Evolutionary conservation across 257 asterid species (phyloP), one percentile per base, ranked within the genome.

Genomic region (Ehretia macrophylla): DNA sequence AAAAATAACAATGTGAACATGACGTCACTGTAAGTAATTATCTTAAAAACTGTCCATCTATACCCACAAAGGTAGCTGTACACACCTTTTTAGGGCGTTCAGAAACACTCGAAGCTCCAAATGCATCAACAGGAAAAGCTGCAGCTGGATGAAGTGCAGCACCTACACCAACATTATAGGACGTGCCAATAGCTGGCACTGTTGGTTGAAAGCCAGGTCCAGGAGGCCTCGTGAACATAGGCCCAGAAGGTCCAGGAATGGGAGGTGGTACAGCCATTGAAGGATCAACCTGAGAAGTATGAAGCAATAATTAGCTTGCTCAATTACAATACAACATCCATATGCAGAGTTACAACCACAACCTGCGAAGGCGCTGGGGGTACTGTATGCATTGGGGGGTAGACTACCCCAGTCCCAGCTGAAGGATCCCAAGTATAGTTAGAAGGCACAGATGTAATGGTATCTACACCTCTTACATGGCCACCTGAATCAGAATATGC

Each of bases 71-170:
- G 38, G 17, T 60, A 20, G 18, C 0, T 40, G 62, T 5, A 10
- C 35, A 52, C 47, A 86, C 99, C 91, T 93, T 91, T 55, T 85
- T 91, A 59, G 98, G 98, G 22, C 97, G 96, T 66, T 85, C 97
- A 39, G 87, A 53, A 55, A 80, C 32, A n/a, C 67, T 21, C 10
- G 87, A 37, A 47, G 59, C 70, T 55, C 86, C 96, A 80, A 75
- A 86, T 47, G 81, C 69, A 75, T 93, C 97, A 56, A 66, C 91
- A 20, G 88, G 32, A 67, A 88, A 92, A 62, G 88, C 59, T 35
- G 74, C 23, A 49, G 83, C 53, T 19, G 90, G 77, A 70, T 82
- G 88, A 68, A 83, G 72, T 13, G 84, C 60, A 58, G 74, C 74
- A 47, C 93, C 96, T 4, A 83, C 44, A 51, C 85, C 86, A 48